phyloP scores from a whole-genome alignment of 306 rosid genomes.

The Begonia fuchsioides region DNA sequence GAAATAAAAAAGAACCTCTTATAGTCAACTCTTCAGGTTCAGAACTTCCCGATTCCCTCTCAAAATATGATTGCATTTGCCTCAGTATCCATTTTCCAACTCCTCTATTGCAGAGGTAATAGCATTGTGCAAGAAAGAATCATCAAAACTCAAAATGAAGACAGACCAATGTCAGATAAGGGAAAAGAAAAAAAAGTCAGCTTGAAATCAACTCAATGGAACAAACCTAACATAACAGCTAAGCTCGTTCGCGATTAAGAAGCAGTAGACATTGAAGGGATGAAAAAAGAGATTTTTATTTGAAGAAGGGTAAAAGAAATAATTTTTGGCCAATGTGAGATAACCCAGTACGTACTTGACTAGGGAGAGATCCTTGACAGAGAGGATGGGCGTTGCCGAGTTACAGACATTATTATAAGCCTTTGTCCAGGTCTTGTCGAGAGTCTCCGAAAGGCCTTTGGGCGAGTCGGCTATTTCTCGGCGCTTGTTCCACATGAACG shows the following conservation, averaged over 20 bases:
- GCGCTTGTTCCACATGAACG: constrained; percentile 51
- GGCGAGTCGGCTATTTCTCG: constrained; percentile 54
- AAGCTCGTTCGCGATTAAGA: background rate
- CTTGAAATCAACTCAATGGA: background rate
- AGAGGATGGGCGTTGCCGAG: too few species aligned
- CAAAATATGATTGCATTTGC: constrained; percentile 74
- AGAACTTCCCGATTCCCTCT: constrained; percentile 26
- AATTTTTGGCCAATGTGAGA: too few species aligned
- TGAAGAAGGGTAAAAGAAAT: background rate
- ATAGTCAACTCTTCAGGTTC: constrained; percentile 42
- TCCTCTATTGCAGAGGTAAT: constrained; percentile 40
- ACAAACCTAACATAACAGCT: background rate
- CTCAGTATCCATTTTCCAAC: constrained; percentile 89
- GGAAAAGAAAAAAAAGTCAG: too few species aligned
- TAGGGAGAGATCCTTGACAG: constrained; percentile 60
- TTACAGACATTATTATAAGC: too few species aligned
- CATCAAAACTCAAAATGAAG: too few species aligned
- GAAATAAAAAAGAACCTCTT: constrained; percentile 25
- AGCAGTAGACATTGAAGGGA: background rate
- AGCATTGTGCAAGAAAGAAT: background rate
- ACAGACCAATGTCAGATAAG: background rate
- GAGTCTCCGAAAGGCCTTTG: constrained; percentile 54
- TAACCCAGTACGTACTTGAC: constrained; percentile 38
- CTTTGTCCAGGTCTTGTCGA: too few species aligned
- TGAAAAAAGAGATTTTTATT: background rate